Percentiles rank a stretch among this genome's conserved stretches.
phyloP scores from a whole-genome alignment of 345 rosid genomes.

The Diplotaxis tenuifolia region DNA sequence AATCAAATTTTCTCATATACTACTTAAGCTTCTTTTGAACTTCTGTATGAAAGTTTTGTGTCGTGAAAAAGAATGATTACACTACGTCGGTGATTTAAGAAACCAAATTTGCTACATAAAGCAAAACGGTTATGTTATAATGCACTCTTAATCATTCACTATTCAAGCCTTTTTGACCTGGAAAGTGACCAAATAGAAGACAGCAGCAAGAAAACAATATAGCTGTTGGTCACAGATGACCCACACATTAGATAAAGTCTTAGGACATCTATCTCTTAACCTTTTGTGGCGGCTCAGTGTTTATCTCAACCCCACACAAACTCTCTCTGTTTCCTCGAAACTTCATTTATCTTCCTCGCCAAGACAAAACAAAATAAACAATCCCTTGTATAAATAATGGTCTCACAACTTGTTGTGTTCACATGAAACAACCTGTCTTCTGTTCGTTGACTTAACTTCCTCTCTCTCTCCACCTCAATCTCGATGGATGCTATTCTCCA shows the following conservation, averaged over 20 bases:
- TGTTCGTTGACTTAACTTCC: conserved; percentile 16
- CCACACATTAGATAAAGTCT: not conserved
- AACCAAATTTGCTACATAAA: too few relatives aligned
- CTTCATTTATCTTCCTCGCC: conserved; percentile 18
- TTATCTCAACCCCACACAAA: conserved; percentile 19
- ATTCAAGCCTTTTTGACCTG: conserved; percentile 3
- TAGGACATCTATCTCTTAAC: not conserved
- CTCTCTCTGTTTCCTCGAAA: conserved; percentile 28
- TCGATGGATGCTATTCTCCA: conserved; percentile 36
- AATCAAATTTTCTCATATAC: too few relatives aligned
- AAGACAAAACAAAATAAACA: not conserved
- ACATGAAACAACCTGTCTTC: conserved; percentile 21
- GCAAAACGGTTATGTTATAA: not conserved
- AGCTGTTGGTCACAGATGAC: not conserved
- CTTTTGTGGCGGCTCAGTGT: conserved; percentile 34
- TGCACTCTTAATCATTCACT: not conserved
- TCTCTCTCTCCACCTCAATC: not conserved
- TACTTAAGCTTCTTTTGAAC: too few relatives aligned
- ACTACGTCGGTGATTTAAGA: too few relatives aligned
- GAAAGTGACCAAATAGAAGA: conserved; percentile 6
- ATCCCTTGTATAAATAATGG: not conserved
- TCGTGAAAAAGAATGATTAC: too few relatives aligned
- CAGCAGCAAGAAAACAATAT: not conserved
- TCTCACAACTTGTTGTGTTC: conserved; percentile 13
- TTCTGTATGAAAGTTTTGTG: too few relatives aligned